Conservation (phyloP, 805 yeast species). For the Teunomyces kruisii region DNA sequence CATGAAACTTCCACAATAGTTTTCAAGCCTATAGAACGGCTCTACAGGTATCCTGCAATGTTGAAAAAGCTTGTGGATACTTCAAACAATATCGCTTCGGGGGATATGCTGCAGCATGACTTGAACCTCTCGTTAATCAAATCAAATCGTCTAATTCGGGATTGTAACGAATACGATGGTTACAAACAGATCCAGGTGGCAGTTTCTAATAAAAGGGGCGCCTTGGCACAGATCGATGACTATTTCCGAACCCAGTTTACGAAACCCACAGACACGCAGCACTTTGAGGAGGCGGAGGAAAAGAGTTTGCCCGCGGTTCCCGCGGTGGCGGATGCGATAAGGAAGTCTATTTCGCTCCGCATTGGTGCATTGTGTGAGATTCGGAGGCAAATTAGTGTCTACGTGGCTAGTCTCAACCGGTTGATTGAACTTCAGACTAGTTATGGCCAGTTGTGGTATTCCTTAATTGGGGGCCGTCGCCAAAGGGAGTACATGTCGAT, state of each 20-base stretch:
- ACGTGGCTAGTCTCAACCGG: not conserved
- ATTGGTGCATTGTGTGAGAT: not conserved
- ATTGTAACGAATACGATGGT: constrained; percentile 4
- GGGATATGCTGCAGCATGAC: constrained; percentile 4
- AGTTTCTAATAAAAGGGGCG: not conserved
- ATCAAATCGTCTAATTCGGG: constrained; percentile 5
- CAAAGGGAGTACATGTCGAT: not conserved
- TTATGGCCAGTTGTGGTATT: not conserved
- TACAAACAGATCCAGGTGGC: not conserved
- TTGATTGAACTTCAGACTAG: not conserved
- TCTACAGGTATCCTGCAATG: constrained; percentile 6
- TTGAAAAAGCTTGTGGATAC: constrained; percentile 5
- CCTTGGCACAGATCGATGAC: not conserved
- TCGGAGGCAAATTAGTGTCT: not conserved
- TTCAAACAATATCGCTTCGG: not conserved
- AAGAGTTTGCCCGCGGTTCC: not conserved
- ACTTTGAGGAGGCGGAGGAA: not conserved
- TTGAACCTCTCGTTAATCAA: constrained; percentile 4
- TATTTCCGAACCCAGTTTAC: not conserved
- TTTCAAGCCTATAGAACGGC: constrained; percentile 6
- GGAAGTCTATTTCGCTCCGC: not conserved
- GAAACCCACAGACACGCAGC: not conserved
- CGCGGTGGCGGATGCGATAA: not conserved
- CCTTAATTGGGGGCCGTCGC: not conserved
- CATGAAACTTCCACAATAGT: not conserved